Conservation (phyloP, 805 yeast species). For the Candida fluviatilis region DNA sequence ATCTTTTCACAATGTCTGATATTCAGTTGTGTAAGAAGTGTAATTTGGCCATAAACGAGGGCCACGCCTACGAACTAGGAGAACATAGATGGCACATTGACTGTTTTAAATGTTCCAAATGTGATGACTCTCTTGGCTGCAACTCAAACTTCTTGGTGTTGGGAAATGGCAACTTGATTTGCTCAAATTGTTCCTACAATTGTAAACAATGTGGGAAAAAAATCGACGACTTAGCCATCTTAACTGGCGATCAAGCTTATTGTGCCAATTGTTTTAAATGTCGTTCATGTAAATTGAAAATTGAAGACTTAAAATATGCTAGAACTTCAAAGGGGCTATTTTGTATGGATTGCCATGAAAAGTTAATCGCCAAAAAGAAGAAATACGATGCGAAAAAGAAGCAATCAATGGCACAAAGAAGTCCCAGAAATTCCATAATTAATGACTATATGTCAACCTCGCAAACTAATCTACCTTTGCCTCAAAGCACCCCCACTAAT, state of each 20-base stretch:
- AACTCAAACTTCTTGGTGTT: conserved; percentile 86
- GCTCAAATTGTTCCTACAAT: conserved; percentile 87
- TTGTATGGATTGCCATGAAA: conserved; percentile 90
- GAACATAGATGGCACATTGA: conserved; percentile 94
- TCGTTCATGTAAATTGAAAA: conserved; percentile 77
- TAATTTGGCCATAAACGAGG: conserved; percentile 60
- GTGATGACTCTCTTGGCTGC: conserved; percentile 73
- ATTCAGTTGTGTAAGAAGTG: conserved; percentile 38
- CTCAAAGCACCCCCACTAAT: neutral
- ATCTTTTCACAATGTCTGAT: neutral
- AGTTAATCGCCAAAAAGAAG: conserved; percentile 70
- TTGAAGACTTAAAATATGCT: conserved; percentile 87
- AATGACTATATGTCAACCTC: conserved; percentile 2
- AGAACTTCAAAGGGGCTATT: conserved; percentile 89
- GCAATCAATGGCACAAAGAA: conserved; percentile 19
- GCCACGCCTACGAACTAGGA: conserved; percentile 93
- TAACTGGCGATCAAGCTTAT: conserved; percentile 93
- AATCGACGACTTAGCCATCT: conserved; percentile 88
- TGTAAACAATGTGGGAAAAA: conserved; percentile 82
- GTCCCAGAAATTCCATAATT: conserved; percentile 9
- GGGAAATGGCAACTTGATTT: conserved; percentile 88
- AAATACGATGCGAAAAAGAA: conserved; percentile 50
- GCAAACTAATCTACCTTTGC: conserved; percentile 2
- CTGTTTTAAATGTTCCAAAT: conserved; percentile 87
- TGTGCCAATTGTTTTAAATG: conserved; percentile 89